Conservation (phyloP, 2,329 filamentous ascomycete species). For the Penicillium capsulatum region DNA sequence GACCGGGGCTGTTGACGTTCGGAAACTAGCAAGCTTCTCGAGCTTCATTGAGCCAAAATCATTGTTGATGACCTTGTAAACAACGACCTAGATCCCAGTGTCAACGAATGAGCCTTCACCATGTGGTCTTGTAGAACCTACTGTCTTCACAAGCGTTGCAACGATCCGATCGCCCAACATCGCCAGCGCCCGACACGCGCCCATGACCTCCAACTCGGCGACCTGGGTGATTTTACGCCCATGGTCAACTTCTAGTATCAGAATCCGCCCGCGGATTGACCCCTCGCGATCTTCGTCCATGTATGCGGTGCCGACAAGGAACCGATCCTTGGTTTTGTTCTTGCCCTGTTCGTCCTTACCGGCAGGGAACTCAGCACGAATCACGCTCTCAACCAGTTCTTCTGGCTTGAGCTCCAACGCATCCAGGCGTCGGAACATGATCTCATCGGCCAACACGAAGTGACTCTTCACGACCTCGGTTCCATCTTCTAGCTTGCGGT, state of each 20-base stretch:
- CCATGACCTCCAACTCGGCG: conserved; percentile 65
- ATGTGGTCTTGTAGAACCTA: conserved; percentile 48
- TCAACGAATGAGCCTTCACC: too few relatives aligned
- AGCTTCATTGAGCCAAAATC: conserved; percentile 48
- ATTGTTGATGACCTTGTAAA: conserved; percentile 50
- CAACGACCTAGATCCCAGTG: too few relatives aligned
- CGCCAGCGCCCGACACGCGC: conserved; percentile 73
- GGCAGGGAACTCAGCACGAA: conserved; percentile 67
- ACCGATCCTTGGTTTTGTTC: conserved; percentile 60
- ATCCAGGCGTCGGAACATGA: conserved; percentile 75
- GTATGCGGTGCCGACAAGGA: conserved; percentile 86
- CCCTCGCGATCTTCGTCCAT: conserved; percentile 57
- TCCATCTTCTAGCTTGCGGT: conserved; percentile 64
- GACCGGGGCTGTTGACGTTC: conserved; percentile 78
- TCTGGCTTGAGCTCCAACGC: conserved; percentile 60
- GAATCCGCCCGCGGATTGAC: conserved; percentile 67
- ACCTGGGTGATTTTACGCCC: conserved; percentile 70
- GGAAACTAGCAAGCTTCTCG: conserved; percentile 68
- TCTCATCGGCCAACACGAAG: conserved; percentile 88
- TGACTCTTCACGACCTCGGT: conserved; percentile 72
- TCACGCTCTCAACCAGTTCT: conserved; percentile 81
- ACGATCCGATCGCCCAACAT: conserved; percentile 74
- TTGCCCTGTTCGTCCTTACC: conserved; percentile 53
- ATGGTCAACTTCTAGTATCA: conserved; percentile 73
- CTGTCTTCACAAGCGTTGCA: conserved; percentile 83